Conservation (phyloP, 495 filamentous ascomycete species). For the Talaromyces adpressus region DNA sequence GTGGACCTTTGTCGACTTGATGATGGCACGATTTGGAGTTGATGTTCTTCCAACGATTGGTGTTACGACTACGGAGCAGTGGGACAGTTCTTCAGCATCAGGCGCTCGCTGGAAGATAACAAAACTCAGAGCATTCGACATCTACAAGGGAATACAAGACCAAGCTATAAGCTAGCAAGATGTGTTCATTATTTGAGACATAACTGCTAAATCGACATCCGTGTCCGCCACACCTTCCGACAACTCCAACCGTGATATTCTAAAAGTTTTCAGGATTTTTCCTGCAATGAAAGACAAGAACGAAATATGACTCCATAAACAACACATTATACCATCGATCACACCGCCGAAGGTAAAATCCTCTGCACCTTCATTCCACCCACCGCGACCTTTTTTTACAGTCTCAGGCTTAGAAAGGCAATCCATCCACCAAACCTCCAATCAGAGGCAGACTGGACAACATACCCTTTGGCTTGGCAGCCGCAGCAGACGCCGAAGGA, state of each 20-base stretch:
- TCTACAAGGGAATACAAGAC: background rate
- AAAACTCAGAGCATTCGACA: background rate
- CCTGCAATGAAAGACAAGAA: background rate
- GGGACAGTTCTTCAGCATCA: background rate
- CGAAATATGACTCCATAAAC: background rate
- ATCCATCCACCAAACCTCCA: constrained; percentile 20
- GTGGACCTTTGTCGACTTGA: constrained; percentile 36
- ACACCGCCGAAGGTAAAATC: background rate
- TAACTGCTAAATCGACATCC: background rate
- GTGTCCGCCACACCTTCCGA: background rate
- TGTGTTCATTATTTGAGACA: background rate
- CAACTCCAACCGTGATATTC: background rate
- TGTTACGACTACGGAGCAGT: background rate
- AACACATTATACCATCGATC: background rate
- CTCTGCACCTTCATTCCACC: background rate
- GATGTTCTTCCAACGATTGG: background rate
- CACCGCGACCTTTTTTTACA: background rate
- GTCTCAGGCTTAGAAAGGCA: background rate
- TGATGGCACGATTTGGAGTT: constrained; percentile 16
- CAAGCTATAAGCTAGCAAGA: background rate
- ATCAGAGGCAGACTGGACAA: constrained; percentile 26
- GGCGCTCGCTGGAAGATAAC: background rate
- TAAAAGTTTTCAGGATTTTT: background rate
- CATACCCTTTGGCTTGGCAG: constrained; percentile 15
- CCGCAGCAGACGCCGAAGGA: background rate